These are phyloP conservation scores for Manihot esculenta DNA, from an alignment of 441 rosid genomes.

Conservation along the genomic window DNA sequence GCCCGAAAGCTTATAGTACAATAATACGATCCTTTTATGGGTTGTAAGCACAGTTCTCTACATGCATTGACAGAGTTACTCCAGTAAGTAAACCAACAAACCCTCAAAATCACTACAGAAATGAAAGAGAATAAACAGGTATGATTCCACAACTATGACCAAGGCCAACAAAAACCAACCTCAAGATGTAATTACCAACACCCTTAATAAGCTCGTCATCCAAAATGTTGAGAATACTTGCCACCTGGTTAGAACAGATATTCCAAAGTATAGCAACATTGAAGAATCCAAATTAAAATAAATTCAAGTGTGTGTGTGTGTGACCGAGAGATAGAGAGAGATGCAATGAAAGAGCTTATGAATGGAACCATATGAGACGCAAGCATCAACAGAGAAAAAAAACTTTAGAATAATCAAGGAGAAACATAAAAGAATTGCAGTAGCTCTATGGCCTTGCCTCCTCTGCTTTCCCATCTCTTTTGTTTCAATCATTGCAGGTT, in stretches of 20 bases:
- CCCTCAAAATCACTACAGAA: neutral
- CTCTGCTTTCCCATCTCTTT: neutral
- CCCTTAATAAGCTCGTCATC: slow-evolving; percentile 64
- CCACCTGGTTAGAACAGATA: slow-evolving; percentile 49
- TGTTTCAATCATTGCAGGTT: neutral
- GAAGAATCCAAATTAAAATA: neutral
- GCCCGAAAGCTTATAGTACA: neutral
- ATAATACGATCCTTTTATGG: neutral
- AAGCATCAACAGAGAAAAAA: neutral
- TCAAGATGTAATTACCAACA: slow-evolving; percentile 80
- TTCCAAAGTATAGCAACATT: slow-evolving; percentile 2
- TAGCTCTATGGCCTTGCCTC: neutral
- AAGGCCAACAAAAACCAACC: slow-evolving; percentile 41
- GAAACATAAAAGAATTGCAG: neutral
- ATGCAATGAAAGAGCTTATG: neutral
- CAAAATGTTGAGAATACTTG: slow-evolving; percentile 73
- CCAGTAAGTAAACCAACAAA: slow-evolving; percentile 9
- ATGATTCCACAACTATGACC: slow-evolving; percentile 11
- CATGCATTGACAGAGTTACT: neutral
- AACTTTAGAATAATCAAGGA: neutral
- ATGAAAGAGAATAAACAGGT: slow-evolving; percentile 11
- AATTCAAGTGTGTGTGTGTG: neutral
- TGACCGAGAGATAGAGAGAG: neutral
- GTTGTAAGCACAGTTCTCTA: neutral
- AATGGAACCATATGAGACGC: neutral